Evolutionary conservation across 345 rosid genomes (phyloP), one percentile per base, ranked within the genome.

Genomic region (Eucalyptus fibrosa): DNA sequence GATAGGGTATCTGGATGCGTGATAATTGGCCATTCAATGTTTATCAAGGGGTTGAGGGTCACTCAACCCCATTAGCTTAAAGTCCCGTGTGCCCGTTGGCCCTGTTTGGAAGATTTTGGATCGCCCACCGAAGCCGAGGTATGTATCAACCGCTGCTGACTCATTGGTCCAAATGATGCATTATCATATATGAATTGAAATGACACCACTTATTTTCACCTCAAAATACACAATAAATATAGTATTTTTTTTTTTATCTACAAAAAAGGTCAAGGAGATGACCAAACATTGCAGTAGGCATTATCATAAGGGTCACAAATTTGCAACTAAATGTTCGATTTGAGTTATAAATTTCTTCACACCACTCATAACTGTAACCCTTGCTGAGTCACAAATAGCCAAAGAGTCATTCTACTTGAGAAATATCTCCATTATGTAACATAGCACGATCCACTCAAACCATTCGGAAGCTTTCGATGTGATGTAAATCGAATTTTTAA

Each of bases 401-500:
- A 69, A 17, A 34, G 6, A 69, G 80, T 17, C 40, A 2, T 2
- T 67, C 7, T 34, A 1, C 42, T 69, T 5, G 24, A 69, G 24
- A 34, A 10, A 34, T 21, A 21, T 69, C 12, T 2, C 4, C 3
- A 11, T 17, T 34, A 34, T 1, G 12, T 69, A 69, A 32, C 42
- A 18, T 9, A 17, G 7, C 12, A 69, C 3, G 4, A 69, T 4
- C 12, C 81, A 32, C 11, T 18, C 24, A 17, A 34, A 9, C 4
- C 37, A 18, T 34, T 9, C 0, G 2, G 7, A 69, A 21, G 13
- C 6, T 69, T 19, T 4, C 1, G 0, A 53, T 19, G 7, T 10
- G 24, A 69, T 69, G 42, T 7, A 2, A 34, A 18, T 69, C 2
- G 7, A 69, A 69, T 18, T 69, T 21, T 8, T 32, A 9, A 69